phyloP scores from a whole-genome alignment of 1,284 basidiomycete species.

The Cronartium ribicola region DNA sequence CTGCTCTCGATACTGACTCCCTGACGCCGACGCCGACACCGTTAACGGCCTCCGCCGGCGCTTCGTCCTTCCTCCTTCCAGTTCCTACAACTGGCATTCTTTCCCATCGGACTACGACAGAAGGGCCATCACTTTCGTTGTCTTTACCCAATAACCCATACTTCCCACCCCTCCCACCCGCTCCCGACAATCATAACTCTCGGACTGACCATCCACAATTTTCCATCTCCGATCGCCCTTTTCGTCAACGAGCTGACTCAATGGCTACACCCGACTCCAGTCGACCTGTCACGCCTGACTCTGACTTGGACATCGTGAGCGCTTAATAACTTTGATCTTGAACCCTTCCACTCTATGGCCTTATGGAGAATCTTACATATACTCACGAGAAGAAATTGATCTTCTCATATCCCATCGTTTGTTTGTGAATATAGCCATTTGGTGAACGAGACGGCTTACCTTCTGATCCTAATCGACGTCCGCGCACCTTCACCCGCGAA shows the following conservation, averaged over 20 bases:
- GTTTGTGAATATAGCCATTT: slow-evolving; percentile 19
- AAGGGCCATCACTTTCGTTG: background rate
- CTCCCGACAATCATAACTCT: background rate
- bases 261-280: slow-evolving; percentile 33
- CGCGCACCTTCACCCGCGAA: slow-evolving; percentile 38
- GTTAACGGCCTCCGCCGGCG: background rate
- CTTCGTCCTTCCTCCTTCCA: background rate
- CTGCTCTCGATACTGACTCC: background rate
- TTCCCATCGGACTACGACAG: background rate
- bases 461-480: slow-evolving; percentile 31
- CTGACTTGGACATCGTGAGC: slow-evolving; percentile 33
- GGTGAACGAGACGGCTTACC: slow-evolving; percentile 39
- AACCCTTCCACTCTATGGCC: background rate
- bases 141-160: slow-evolving; percentile 26
- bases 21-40: background rate
- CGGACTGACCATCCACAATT: background rate
- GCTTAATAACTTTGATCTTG: slow-evolving; percentile 4
- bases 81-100: background rate
- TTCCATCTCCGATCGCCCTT: slow-evolving; percentile 1
- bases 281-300: slow-evolving; percentile 31
- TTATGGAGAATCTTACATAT: no score
- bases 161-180: slow-evolving; percentile 28
- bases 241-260: background rate
- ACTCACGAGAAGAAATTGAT: no score
- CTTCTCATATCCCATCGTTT: background rate